phyloP scores from a whole-genome alignment of 2,329 filamentous ascomycete species.

The Triangularia setosa region DNA sequence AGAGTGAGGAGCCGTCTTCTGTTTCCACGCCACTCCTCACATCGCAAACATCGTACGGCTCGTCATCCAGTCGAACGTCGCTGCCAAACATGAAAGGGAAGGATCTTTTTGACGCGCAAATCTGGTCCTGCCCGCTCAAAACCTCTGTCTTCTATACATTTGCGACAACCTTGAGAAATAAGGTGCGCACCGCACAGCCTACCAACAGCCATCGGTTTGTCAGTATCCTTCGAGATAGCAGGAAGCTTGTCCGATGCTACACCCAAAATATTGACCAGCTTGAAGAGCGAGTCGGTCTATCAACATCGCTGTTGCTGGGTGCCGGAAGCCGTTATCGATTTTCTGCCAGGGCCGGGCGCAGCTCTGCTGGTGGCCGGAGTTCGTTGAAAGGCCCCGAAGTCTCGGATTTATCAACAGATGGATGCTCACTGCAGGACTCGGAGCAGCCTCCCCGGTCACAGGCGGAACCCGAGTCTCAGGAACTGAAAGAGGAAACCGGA shows the following conservation, averaged over 20 bases:
- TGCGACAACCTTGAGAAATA: constrained; percentile 62
- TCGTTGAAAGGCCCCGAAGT: constrained; percentile 11
- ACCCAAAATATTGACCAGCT: constrained; percentile 74
- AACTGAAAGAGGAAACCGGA: not conserved
- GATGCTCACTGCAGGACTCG: not conserved
- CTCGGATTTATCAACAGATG: not conserved
- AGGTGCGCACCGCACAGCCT: constrained; percentile 58
- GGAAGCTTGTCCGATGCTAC: constrained; percentile 67
- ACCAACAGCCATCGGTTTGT: constrained; percentile 68
- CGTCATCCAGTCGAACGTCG: constrained; percentile 28
- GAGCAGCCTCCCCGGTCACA: not conserved
- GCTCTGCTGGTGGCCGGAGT: constrained; percentile 10
- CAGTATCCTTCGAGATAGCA: constrained; percentile 60
- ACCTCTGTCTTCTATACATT: constrained; percentile 72
- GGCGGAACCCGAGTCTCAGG: not conserved
- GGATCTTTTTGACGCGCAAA: constrained; percentile 66
- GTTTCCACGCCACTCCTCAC: constrained; percentile 35
- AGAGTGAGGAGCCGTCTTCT: constrained; percentile 42
- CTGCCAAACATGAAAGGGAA: constrained; percentile 64
- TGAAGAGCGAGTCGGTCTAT: constrained; percentile 65
- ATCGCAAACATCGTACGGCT: constrained; percentile 30
- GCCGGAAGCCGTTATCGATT: constrained; percentile 60
- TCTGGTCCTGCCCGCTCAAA: constrained; percentile 64
- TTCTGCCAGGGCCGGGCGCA: constrained; percentile 35
- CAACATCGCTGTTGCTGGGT: constrained; percentile 57